These are phyloP conservation scores for Monilinia fructicola DNA, from an alignment of 2,329 filamentous ascomycete genomes.

Conservation along the genomic window DNA sequence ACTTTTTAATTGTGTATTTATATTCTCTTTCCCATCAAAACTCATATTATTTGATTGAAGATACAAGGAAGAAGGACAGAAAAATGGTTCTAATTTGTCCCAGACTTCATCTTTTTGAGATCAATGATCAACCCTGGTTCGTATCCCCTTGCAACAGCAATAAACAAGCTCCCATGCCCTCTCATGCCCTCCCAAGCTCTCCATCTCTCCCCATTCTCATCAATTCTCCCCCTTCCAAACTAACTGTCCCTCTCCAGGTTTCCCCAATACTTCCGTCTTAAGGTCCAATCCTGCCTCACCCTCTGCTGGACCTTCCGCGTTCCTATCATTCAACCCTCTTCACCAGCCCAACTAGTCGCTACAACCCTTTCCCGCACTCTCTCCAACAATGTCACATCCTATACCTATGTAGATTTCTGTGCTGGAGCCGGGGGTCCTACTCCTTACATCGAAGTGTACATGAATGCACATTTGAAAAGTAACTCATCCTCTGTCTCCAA, in stretches of 20 bases:
- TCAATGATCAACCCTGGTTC: constrained; percentile 66
- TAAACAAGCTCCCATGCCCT: constrained; percentile 10
- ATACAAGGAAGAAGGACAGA: neutral
- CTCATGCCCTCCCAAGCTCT: neutral
- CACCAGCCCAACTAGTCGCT: constrained; percentile 62
- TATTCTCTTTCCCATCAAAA: neutral
- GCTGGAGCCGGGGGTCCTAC: constrained; percentile 72
- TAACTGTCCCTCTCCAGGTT: constrained; percentile 50
- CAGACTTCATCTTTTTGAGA: constrained; percentile 65
- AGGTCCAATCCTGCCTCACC: constrained; percentile 64
- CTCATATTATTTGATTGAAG: neutral
- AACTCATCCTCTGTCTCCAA: constrained; percentile 28
- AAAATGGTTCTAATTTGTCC: constrained; percentile 53
- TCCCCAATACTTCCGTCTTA: constrained; percentile 61
- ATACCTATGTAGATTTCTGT: constrained; percentile 73
- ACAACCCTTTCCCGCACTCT: constrained; percentile 54
- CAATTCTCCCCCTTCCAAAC: neutral
- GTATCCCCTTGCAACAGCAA: constrained; percentile 27
- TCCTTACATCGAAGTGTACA: constrained; percentile 58
- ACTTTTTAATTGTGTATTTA: neutral
- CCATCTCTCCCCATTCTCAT: neutral
- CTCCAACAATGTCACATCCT: constrained; percentile 48
- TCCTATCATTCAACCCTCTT: constrained; percentile 56
- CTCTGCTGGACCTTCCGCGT: constrained; percentile 61
- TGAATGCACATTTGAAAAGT: constrained; percentile 50